Evolutionary conservation across 805 yeast species (phyloP).

Genomic region (Lipomyces spencermartinsiae): DNA sequence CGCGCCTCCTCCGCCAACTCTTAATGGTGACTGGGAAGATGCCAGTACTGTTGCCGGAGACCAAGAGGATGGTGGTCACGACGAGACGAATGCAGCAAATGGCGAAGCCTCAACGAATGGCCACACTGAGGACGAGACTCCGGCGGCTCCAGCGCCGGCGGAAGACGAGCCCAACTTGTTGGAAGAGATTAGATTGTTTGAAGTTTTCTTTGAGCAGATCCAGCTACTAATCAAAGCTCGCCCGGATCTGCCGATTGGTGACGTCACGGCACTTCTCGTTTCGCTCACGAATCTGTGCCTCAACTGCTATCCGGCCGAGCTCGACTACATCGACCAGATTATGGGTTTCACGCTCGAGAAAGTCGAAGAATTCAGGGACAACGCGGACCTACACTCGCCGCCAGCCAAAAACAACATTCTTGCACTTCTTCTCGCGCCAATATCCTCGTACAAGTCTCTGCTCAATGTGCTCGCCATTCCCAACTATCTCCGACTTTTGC

Average conservation of each 20-base stretch:
- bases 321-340: constrained; percentile 64
- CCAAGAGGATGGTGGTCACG: constrained; percentile 16
- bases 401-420: constrained; percentile 43
- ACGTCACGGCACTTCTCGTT: constrained; percentile 67
- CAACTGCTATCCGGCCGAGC: constrained; percentile 67
- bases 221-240: constrained; percentile 59
- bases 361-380: constrained; percentile 41
- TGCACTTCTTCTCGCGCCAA: constrained; percentile 47
- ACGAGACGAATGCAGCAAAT: constrained; percentile 8
- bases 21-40: constrained; percentile 39
- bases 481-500: constrained; percentile 60
- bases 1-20: constrained; percentile 31
- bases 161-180: constrained; percentile 33
- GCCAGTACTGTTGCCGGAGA: constrained; percentile 16
- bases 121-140: constrained; percentile 35
- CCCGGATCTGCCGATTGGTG: constrained; percentile 71
- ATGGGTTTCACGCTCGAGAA: constrained; percentile 55
- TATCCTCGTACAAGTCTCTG: constrained; percentile 44
- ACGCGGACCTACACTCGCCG: constrained; percentile 39
- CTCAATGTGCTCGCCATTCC: constrained; percentile 49
- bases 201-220: constrained; percentile 70
- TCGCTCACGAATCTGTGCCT: constrained; percentile 70
- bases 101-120: constrained; percentile 20
- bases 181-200: constrained; percentile 55
- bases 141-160: constrained; percentile 20